Conservation (phyloP, 2,329 filamentous ascomycete genomes). For the Penicillium sp. region DNA sequence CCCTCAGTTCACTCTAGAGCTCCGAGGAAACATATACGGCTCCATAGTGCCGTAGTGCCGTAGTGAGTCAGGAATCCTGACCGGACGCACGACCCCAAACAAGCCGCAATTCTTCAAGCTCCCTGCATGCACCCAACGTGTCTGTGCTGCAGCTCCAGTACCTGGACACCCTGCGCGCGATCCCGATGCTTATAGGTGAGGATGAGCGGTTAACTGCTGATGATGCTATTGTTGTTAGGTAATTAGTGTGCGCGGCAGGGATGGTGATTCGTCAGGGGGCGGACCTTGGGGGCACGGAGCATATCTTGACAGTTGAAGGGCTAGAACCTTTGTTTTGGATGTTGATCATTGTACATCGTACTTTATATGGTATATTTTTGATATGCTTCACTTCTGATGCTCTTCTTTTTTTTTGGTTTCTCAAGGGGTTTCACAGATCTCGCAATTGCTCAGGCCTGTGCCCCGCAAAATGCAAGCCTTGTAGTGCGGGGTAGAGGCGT, state of each 20-base stretch:
- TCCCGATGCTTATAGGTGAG: slow-evolving; percentile 6
- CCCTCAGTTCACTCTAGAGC: background rate
- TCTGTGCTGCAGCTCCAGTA: slow-evolving; percentile 12
- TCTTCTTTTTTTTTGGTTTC: background rate
- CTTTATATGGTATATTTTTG: background rate
- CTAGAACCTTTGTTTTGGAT: slow-evolving; percentile 13
- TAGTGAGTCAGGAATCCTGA: background rate
- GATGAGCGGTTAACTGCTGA: slow-evolving; percentile 5
- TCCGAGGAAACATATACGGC: background rate
- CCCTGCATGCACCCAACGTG: background rate
- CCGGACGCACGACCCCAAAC: background rate
- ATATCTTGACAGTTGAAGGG: slow-evolving; percentile 25
- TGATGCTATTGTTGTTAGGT: slow-evolving; percentile 31
- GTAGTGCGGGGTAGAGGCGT: slow-evolving; percentile 30
- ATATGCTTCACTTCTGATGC: background rate
- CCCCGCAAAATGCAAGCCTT: slow-evolving; percentile 29
- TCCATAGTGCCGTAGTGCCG: background rate
- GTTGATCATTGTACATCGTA: slow-evolving; percentile 2
- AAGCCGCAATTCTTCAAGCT: slow-evolving; percentile 7
- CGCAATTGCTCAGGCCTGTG: slow-evolving; percentile 13
- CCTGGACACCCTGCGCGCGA: slow-evolving; percentile 13
- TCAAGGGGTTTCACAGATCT: slow-evolving; percentile 2
- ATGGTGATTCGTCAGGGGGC: slow-evolving; percentile 27
- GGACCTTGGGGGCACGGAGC: slow-evolving; percentile 23
- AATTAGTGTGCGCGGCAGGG: slow-evolving; percentile 26